Base-by-base conservation (phyloP, 371 early-diverging fungal genomes). In the Globomyces sp. region DNA sequence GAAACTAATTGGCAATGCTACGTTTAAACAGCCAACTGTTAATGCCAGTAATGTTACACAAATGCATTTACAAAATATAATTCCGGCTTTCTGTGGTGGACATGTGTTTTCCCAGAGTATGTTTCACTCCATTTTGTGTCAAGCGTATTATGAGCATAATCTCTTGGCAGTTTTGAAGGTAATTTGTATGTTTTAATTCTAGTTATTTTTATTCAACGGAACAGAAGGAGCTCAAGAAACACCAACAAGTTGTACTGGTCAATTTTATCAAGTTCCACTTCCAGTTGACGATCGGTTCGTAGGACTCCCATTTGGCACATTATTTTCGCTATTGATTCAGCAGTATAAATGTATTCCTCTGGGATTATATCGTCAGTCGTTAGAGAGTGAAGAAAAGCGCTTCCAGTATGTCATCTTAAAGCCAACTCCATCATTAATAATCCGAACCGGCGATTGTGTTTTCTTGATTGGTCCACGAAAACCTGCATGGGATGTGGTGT, bases 101-200 rank as follows among this genome's bases (percentile, higher is more conserved):
- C 84, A 87, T 50, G 85, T 84, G 10, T 83, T 81, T 52, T 77
- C 86, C 6, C 80, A 82, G 2, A 74, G 75, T 37, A 85, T 89
- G 83, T 75, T 89, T 13, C 87, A 90, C 65, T 83, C 88, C 1
- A 68, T 89, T 10, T 71, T 89, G 11, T 83, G 85, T 71, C 89
- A 89, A 71, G 75, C 83, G 2, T 84, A 78, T 67, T 87, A 86
- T 69, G 84, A 85, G 68, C 71, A 78, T 50, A 73, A 84, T 57
- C 52, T 87, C 2, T 72, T 87, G n/a, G 71, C 71, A 61, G 69
- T 86, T 42, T 69, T 86, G 68, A 82, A 78, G 73, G 73, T 70
- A 43, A 8, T 62, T 3, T 50, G 11, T 10, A 24, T 24, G 24
- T 24, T 24, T 39, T 69, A 9, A 9, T n/a, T 3, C 6, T 43